Evolutionary conservation across 768 basidiomycete genomes (phyloP), one percentile per base, ranked within the genome.

Genomic region (Boletus sp.): DNA sequence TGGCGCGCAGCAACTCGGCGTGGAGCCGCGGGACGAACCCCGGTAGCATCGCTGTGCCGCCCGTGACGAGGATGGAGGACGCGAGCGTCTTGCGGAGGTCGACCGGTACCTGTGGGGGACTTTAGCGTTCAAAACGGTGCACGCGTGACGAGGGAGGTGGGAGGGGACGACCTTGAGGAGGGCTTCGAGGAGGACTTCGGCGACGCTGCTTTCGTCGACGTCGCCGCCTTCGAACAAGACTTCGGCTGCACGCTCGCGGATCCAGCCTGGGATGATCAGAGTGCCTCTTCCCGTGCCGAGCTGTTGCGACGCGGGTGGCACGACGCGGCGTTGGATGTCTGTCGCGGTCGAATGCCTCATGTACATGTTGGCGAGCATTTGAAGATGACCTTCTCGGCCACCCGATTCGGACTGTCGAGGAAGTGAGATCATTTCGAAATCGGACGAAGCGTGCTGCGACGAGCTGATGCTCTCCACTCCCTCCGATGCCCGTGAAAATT

Each of bases 11-110:
- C 32, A 98, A 79, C 66, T 95, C 89, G 1, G 79, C 72, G 32
- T 92, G 88, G n/a, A 98, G 78, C 7, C 97, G 86, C 6, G 90
- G 86, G 44, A 96, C 91, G 72, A 98, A 96, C 0, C 94, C 94
- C 1, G 95, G 93, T 9, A 98, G 74, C 86, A 92, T 92, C 4
- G 90, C 80, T 1, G 92, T 94, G 0, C 97, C 97, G 7, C 97
- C 97, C 1, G 83, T 80, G 35, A 97, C 81, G 44, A 98, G 80
- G 47, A 99, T 88, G 5, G 90, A 89, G 0, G 90, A 88, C 2
- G 87, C 85, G 64, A 98, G 78, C 0, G 87, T 86, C 69, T 86
- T 87, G 14, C 95, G 86, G 17, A 98, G 84, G 71, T 99, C 96
- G 24, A 95, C 80, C 0, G 97, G 93, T 0, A 91, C 84, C 93